Evolutionary conservation across 2,329 filamentous ascomycete species (phyloP).

Genomic region (Chrysosporium queenslandicum): DNA sequence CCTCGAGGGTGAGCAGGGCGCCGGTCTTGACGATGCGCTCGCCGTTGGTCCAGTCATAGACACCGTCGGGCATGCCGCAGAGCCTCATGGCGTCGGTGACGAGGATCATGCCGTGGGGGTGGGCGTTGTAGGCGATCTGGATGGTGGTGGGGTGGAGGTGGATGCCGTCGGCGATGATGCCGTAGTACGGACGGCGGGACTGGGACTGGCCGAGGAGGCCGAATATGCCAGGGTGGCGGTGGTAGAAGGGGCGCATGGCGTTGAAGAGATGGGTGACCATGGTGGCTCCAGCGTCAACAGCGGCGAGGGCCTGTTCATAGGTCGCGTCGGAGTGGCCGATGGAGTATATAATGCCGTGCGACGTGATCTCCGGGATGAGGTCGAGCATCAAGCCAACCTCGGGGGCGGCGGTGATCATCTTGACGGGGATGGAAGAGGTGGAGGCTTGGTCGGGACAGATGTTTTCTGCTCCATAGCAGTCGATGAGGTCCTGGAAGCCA

Average conservation of each 20-base stretch:
- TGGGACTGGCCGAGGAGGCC: constrained; percentile 65
- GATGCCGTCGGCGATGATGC: constrained; percentile 81
- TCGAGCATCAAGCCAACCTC: constrained; percentile 62
- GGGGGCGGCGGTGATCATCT: constrained; percentile 77
- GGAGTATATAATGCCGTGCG: constrained; percentile 61
- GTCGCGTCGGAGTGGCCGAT: constrained; percentile 82
- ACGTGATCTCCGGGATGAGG: constrained; percentile 56
- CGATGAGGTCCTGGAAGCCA: constrained; percentile 48
- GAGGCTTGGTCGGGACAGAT: constrained; percentile 32
- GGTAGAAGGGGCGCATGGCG: constrained; percentile 80
- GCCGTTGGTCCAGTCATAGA: constrained; percentile 75
- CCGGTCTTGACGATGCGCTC: constrained; percentile 53
- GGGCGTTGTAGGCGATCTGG: constrained; percentile 79
- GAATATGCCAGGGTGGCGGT: constrained; percentile 84
- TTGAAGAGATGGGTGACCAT: constrained; percentile 96
- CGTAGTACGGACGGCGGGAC: constrained; percentile 58
- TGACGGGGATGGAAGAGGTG: constrained; percentile 39
- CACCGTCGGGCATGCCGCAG: constrained; percentile 71
- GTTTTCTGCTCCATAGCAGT: constrained; percentile 57
- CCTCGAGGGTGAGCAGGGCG: constrained; percentile 62
- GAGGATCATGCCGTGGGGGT: constrained; percentile 74
- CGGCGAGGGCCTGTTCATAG: constrained; percentile 66
- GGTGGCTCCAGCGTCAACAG: constrained; percentile 62
- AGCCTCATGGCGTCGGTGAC: constrained; percentile 91
- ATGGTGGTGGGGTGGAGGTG: constrained; percentile 81